Conservation (phyloP, 2,329 filamentous ascomycete genomes). For the Cadophora sp. region DNA sequence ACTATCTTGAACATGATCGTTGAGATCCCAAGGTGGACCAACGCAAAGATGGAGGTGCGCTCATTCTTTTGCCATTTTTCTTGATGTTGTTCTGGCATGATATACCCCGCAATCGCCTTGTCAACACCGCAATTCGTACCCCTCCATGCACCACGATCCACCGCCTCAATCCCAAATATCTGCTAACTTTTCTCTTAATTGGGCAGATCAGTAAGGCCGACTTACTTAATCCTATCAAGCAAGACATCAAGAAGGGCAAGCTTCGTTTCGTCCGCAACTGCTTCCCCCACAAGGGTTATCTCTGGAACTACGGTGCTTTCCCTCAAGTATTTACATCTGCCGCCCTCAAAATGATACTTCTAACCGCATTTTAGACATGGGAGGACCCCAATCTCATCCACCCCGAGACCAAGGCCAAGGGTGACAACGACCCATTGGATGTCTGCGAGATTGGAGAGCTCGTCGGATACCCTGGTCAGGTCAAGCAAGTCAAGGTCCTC, state of each 20-base stretch:
- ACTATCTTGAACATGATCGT: constrained; percentile 99
- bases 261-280: constrained; percentile 99
- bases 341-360: constrained; percentile 3
- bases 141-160: neutral
- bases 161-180: neutral
- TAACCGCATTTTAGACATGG: constrained; percentile 75
- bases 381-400: constrained; percentile 96
- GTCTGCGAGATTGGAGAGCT: constrained; percentile 99
- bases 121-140: constrained; percentile 18
- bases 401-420: constrained; percentile 99
- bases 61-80: constrained; percentile 13
- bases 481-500: constrained; percentile 99
- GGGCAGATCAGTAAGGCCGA: constrained; percentile 97
- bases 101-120: constrained; percentile 31
- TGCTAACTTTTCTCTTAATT: constrained; percentile 23
- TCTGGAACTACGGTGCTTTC: constrained; percentile 99
- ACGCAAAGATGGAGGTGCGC: constrained; percentile 97
- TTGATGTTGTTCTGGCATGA: constrained; percentile 18
- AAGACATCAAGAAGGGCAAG: constrained; percentile 99
- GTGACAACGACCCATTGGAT: constrained; percentile 98
- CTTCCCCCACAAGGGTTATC: constrained; percentile 99
- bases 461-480: constrained; percentile 92
- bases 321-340: constrained; percentile 72
- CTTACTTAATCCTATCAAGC: constrained; percentile 70
- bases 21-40: constrained; percentile 99